Conservation (phyloP, 495 filamentous ascomycete species). For the Trichocladium uniseriatum region DNA sequence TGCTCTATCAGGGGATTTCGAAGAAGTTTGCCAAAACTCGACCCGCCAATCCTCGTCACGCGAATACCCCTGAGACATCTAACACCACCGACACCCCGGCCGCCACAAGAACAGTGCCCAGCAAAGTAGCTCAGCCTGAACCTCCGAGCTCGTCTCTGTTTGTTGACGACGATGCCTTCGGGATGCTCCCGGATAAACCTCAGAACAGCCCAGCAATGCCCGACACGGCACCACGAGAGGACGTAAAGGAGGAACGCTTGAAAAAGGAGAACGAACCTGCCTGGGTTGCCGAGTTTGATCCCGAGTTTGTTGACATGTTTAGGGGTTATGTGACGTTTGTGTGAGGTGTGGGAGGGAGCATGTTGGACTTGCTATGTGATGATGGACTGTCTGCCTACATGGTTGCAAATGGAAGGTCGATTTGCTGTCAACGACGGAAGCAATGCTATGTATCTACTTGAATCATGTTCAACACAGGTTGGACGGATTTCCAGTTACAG, state of each 20-base stretch:
- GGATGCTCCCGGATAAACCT: neutral
- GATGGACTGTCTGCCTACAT: too few relatives aligned
- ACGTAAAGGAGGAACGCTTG: neutral
- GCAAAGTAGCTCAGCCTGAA: neutral
- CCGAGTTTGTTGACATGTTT: conserved; percentile 38
- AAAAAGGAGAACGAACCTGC: conserved; percentile 26
- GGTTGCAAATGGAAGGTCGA: too few relatives aligned
- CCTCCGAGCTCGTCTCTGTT: neutral
- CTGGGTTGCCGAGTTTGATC: conserved; percentile 42
- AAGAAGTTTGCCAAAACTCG: neutral
- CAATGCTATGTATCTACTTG: too few relatives aligned
- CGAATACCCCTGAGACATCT: neutral
- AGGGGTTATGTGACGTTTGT: conserved; percentile 45
- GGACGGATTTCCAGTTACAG: too few relatives aligned
- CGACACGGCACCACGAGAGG: neutral
- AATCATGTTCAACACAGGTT: too few relatives aligned
- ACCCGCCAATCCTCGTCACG: neutral
- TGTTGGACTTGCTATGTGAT: neutral
- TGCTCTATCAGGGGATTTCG: conserved; percentile 8
- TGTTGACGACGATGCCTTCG: neutral
- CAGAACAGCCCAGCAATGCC: conserved; percentile 5
- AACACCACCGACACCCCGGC: too few relatives aligned
- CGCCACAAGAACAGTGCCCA: too few relatives aligned
- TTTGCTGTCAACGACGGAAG: too few relatives aligned
- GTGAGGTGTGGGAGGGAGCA: neutral